Evolutionary conservation across 73 alveolate species (phyloP).

Genomic region (Paramecium octaurelia): DNA sequence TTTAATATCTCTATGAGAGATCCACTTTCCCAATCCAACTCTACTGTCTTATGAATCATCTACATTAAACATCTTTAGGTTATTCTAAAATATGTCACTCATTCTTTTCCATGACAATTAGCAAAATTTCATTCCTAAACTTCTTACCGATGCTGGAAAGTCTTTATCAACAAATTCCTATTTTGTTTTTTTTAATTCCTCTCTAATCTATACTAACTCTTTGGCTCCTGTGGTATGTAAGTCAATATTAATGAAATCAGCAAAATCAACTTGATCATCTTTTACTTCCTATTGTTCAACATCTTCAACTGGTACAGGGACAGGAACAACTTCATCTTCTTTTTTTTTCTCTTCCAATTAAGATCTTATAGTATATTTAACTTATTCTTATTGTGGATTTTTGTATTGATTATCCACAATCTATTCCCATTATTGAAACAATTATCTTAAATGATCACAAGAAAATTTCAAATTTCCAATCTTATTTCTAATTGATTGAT

Average conservation of each 20-base stretch:
- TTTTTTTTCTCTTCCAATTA: no score
- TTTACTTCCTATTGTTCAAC: background rate
- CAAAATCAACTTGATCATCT: background rate
- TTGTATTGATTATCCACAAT: background rate
- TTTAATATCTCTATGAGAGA: conserved; percentile 80
- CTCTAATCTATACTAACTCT: background rate
- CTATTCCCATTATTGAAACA: background rate
- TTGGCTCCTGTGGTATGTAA: background rate
- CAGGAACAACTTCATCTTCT: background rate
- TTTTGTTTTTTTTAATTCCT: background rate
- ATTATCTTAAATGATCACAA: background rate
- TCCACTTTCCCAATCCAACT: conserved; percentile 60
- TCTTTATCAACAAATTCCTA: background rate
- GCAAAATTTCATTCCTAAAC: background rate
- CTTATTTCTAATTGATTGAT: background rate
- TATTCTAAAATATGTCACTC: background rate
- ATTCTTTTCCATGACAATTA: conserved; percentile 12
- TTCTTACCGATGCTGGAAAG: background rate
- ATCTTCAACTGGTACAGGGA: background rate
- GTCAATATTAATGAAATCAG: background rate
- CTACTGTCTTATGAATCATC: conserved; percentile 42
- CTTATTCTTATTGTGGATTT: background rate
- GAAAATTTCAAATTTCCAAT: background rate
- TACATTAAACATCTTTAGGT: background rate
- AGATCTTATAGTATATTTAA: background rate